Percentiles rank a stretch among this genome's conserved stretches.
phyloP scores from a whole-genome alignment of 768 basidiomycete genomes.

The Suillus fuscotomentosus region DNA sequence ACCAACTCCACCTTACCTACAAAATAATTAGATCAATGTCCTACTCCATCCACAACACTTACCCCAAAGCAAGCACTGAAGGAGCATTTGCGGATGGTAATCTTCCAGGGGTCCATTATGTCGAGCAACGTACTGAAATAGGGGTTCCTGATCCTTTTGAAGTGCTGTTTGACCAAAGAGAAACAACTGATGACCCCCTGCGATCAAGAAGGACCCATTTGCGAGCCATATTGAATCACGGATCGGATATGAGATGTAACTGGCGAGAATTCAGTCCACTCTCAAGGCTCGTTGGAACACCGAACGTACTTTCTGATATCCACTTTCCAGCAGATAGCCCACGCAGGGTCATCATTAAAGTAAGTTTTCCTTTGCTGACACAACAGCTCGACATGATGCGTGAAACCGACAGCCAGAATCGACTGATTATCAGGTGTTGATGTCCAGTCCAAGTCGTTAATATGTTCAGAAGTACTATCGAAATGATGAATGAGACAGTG shows the following conservation, averaged over 20 bases:
- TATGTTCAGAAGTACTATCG: conserved; percentile 43
- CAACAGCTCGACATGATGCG: conserved; percentile 77
- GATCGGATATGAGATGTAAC: conserved; percentile 76
- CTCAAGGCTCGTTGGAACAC: not conserved
- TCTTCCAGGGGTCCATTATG: conserved; percentile 86
- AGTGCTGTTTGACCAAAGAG: conserved; percentile 59
- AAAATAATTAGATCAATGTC: not conserved
- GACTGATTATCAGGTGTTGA: conserved; percentile 89
- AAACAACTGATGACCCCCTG: conserved; percentile 80
- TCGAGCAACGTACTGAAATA: conserved; percentile 82
- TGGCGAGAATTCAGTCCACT: conserved; percentile 26
- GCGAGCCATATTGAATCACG: conserved; percentile 91
- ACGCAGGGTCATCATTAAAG: conserved; percentile 78
- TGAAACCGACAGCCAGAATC: conserved; percentile 87
- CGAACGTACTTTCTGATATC: conserved; percentile 65
- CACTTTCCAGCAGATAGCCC: conserved; percentile 70
- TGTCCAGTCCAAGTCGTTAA: conserved; percentile 91
- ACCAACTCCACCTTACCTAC: conserved; percentile 84
- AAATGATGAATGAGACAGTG: not conserved
- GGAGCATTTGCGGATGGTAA: conserved; percentile 90
- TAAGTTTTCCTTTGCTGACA: conserved; percentile 93
- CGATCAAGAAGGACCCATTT: conserved; percentile 78
- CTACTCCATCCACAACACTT: conserved; percentile 19
- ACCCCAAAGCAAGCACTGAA: conserved; percentile 95
- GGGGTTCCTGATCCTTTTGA: conserved; percentile 21